Conservation (phyloP, 768 basidiomycete genomes). For the Trametes meyenii region DNA sequence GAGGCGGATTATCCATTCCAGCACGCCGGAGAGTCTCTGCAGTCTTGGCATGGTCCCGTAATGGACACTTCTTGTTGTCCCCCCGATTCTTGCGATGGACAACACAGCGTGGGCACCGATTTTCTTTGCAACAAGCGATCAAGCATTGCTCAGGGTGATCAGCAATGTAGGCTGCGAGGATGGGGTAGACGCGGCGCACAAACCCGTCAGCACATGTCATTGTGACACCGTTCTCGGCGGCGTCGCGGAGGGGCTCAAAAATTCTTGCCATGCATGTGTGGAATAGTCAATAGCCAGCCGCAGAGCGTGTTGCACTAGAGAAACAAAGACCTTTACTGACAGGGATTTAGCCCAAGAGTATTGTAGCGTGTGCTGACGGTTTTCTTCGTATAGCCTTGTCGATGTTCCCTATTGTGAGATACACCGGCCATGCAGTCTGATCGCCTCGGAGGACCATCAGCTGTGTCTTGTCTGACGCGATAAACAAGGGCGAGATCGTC, state of each 20-base stretch:
- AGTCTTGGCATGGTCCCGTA: conserved; percentile 5
- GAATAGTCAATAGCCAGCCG: conserved; percentile 37
- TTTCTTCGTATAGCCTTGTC: conserved; percentile 24
- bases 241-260: conserved; percentile 36
- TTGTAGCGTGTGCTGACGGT: conserved; percentile 15
- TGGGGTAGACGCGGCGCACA: conserved; percentile 37
- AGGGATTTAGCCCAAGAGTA: conserved; percentile 36
- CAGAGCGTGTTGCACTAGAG: conserved; percentile 11
- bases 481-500: conserved; percentile 41
- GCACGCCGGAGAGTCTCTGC: background rate
- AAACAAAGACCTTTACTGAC: conserved; percentile 32
- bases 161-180: conserved; percentile 43
- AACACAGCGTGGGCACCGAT: conserved; percentile 33
- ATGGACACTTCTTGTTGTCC: background rate
- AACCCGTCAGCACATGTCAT: conserved; percentile 43
- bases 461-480: conserved; percentile 50
- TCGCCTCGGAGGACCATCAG: conserved; percentile 42
- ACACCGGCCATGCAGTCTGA: conserved; percentile 40
- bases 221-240: conserved; percentile 35
- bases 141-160: conserved; percentile 52
- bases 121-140: conserved; percentile 29
- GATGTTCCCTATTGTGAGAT: conserved; percentile 36
- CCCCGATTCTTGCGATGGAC: conserved; percentile 31
- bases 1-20: conserved; percentile 1
- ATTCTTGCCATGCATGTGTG: conserved; percentile 42